Evolutionary conservation across 129 eudicot genomes (phyloP), one percentile per base, ranked within the genome.

Genomic region (Centrapalus pauciflorus): DNA sequence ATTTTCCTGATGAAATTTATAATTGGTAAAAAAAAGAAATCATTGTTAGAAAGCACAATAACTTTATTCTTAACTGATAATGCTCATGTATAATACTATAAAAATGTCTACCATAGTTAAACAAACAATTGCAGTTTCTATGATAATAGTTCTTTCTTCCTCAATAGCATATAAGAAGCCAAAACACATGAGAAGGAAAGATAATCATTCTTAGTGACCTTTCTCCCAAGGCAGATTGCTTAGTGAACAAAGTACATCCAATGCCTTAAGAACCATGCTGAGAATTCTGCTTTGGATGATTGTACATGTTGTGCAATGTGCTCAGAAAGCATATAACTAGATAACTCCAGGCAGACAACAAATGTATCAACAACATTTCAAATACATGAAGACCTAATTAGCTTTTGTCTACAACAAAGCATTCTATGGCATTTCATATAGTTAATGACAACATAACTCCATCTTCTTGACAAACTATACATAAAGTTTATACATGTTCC

Each of bases 1-100:
- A 87, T 87, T 76, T 87, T 87, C 61, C 95, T 87, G 87, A 82
- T 17, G 4, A 66, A 23, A 58, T 14, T 7, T 13, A 25, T 56
- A 41, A 34, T 9, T 21, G 4, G 10, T 41, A 29, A 8, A 32
- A 25, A 51, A 29, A 8, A 32, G 17, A 51, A 16, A 55, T 46
- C 34, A 28, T 19, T 26, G 33, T 45, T 14, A 51, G 24, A 65
- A 8, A 62, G 61, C 26, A 50, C 28, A 67, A 37, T n/a, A 67
- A 67, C 50, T 24, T 67, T 33, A 25, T 23, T 63, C 13, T 7
- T 23, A 55, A 30, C 37, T 12, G 30, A 17, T 25, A 8, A 59
- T 45, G 27, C 35, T 35, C 25, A 51, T 21, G 37, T 63, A 7
- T 5, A 16, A 46, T 27, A 11, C 29, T 48, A 32, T n/a, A 35